Base-by-base conservation (phyloP, 345 rosid genomes). In the Citrus inodora region DNA sequence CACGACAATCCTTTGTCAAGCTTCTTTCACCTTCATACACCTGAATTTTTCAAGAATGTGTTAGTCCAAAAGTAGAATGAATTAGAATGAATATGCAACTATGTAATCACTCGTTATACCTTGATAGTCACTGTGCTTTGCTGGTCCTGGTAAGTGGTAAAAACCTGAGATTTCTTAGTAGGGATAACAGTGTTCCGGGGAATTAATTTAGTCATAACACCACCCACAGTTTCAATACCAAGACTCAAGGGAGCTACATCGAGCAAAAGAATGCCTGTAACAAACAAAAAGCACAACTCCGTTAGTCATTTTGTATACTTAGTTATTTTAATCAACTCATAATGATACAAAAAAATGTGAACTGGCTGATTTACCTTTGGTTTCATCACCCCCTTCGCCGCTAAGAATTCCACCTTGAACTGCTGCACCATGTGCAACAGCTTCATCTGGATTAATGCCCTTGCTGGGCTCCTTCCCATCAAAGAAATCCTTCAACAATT, bases 381-480 rank as follows among this genome's bases (percentile, higher is more conserved):
- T 83, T 53, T 81, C 85, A 68, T 86, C 87, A 6, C 86, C 88
- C 0, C 89, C 89, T 85, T 86, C 86, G 0, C 89, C 88, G 8
- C 87, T 84, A 22, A 91, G 83, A 65, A 84, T 81, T 24, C 83
- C 87, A 60, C 89, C 91, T 48, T 89, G 91, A 51, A 91, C 85
- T 3, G 94, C 90, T 0, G 92, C 94, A 3, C 92, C 94, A 67
- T 84, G 82, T 1, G 92, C 89, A 4, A 89, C 91, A 17, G 91
- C 94, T 78, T 91, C 91, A 73, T 91, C 92, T 4, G 92, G 90
- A 82, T 89, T 87, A 42, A 88, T 77, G 33, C 88, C 89, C 74
- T 82, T 88, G 73, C 73, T 85, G 0, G 86, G 89, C 63, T 89
- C 91, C 80, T 86, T 87, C 40, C 91, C 90, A 22, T 85, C 84